Evolutionary conservation across 2,329 filamentous ascomycete species (phyloP).

Genomic region (Spiromastix sp.): DNA sequence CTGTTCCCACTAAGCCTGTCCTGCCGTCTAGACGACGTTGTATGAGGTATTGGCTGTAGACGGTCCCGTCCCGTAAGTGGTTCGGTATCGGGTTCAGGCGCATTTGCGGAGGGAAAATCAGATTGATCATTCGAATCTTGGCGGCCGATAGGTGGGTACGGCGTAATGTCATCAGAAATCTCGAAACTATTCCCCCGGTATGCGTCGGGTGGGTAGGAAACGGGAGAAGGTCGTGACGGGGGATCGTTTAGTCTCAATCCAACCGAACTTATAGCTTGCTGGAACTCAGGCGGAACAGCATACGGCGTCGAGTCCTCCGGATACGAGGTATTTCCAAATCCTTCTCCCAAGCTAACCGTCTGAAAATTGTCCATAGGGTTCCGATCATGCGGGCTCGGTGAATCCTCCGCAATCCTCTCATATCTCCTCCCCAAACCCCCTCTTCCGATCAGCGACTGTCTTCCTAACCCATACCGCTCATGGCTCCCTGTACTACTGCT

Average conservation of each 20-base stretch:
- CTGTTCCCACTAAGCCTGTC: slow-evolving; percentile 45
- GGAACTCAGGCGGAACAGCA: slow-evolving; percentile 21
- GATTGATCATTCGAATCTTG: slow-evolving; percentile 34
- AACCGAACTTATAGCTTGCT: slow-evolving; percentile 32
- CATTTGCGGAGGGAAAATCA: slow-evolving; percentile 42
- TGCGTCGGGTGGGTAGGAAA: neutral
- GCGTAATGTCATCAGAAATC: slow-evolving; percentile 5
- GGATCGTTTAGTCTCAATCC: slow-evolving; percentile 31
- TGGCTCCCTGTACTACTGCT: slow-evolving; percentile 27
- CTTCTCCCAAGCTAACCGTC: slow-evolving; percentile 12
- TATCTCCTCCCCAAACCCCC: slow-evolving; percentile 35
- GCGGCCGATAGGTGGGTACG: slow-evolving; percentile 7
- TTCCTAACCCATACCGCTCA: slow-evolving; percentile 36
- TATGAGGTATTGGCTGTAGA: slow-evolving; percentile 44
- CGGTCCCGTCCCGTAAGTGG: slow-evolving; percentile 47
- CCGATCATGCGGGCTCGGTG: slow-evolving; percentile 35
- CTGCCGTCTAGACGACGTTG: slow-evolving; percentile 32
- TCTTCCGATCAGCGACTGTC: slow-evolving; percentile 29
- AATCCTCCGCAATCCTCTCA: slow-evolving; percentile 42
- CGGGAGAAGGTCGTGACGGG: slow-evolving; percentile 9
- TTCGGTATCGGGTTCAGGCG: slow-evolving; percentile 47
- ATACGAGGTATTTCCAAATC: slow-evolving; percentile 12
- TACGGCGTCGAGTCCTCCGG: neutral
- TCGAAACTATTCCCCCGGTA: slow-evolving; percentile 1
- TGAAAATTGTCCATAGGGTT: slow-evolving; percentile 9